phyloP scores from a whole-genome alignment of 345 rosid species.

The Rubroshorea leprosula region DNA sequence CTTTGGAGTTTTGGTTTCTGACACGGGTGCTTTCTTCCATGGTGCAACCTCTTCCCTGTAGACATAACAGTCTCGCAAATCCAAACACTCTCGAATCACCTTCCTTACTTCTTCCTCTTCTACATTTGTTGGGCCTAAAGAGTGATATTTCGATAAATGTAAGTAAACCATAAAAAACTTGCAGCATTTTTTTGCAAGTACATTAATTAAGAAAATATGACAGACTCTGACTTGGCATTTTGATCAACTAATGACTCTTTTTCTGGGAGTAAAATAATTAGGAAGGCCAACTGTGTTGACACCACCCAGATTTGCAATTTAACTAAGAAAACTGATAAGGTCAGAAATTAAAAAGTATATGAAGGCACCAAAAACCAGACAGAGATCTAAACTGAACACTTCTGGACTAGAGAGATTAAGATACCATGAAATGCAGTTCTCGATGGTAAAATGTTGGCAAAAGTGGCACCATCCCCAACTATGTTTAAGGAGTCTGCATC shows the following conservation, averaged over 20 bases:
- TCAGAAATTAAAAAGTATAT: background rate
- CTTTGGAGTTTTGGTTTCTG: conserved; percentile 17
- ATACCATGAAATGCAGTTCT: conserved; percentile 28
- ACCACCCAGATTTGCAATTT: background rate
- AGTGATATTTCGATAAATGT: background rate
- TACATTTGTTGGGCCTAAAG: conserved; percentile 28
- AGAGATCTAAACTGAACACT: conserved; percentile 1
- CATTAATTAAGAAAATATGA: background rate
- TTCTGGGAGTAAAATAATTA: background rate
- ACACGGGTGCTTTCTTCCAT: conserved; percentile 31
- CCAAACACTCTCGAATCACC: conserved; percentile 44
- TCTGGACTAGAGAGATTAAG: conserved; percentile 9
- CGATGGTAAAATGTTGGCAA: conserved; percentile 19
- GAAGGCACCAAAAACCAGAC: background rate
- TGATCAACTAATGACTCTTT: background rate
- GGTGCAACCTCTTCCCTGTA: conserved; percentile 39
- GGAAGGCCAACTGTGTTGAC: background rate
- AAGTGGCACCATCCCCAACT: conserved; percentile 22
- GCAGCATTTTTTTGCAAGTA: background rate
- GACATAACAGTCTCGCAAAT: conserved; percentile 36
- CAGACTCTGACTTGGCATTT: background rate
- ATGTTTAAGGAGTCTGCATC: conserved; percentile 20
- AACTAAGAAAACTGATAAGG: background rate
- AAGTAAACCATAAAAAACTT: conserved; percentile 2
- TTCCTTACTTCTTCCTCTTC: conserved; percentile 52